phyloP scores from a whole-genome alignment of 257 asterid genomes.

The Solanum tacnaense region DNA sequence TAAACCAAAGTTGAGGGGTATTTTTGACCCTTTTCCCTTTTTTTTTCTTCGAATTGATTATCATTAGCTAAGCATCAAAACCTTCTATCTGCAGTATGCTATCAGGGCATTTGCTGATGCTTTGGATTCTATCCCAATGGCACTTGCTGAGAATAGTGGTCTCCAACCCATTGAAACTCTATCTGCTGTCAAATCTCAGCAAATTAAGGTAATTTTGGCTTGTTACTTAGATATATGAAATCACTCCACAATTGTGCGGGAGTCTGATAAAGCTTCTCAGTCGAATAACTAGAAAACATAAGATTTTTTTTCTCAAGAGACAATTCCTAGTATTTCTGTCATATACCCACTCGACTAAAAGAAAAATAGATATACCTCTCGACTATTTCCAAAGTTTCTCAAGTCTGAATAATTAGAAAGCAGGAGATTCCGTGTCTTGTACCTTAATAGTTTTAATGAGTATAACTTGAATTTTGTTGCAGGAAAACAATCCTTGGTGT shows the following conservation, averaged over 20 bases:
- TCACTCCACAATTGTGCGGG: not conserved
- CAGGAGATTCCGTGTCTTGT: not conserved
- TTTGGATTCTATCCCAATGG: slow-evolving; percentile 84
- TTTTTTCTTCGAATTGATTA: not conserved
- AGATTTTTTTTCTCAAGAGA: not conserved
- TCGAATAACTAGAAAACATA: not conserved
- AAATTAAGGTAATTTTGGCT: slow-evolving; percentile 50
- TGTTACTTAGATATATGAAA: not conserved
- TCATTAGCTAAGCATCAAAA: not conserved
- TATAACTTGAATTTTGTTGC: not conserved
- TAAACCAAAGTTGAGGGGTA: no score
- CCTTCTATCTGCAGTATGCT: slow-evolving; percentile 56
- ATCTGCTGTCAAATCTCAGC: slow-evolving; percentile 81
- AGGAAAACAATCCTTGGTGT: slow-evolving; percentile 56
- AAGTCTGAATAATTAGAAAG: not conserved
- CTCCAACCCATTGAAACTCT: slow-evolving; percentile 83
- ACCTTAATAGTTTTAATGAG: not conserved
- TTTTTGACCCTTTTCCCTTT: not conserved
- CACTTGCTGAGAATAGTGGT: slow-evolving; percentile 91
- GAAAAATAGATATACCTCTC: not conserved
- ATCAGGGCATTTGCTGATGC: slow-evolving; percentile 95
- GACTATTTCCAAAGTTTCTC: not conserved
- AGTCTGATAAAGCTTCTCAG: not conserved
- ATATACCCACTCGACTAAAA: not conserved
- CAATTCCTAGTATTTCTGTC: not conserved